Evolutionary conservation across 306 rosid genomes (phyloP).

Genomic region (Castanospermum australe): DNA sequence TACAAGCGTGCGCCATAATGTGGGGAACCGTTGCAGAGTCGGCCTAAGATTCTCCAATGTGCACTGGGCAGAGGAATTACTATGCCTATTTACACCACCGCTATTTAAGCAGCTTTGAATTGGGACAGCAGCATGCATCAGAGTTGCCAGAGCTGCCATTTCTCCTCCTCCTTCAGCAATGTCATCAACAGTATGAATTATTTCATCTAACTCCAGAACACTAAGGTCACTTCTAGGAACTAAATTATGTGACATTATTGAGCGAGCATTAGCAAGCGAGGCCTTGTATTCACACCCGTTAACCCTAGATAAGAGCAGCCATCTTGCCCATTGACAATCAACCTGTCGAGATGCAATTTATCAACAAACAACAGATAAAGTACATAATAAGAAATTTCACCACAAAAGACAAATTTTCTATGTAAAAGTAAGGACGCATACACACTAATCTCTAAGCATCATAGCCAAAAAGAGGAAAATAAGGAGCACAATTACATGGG

Average conservation of each 20-base stretch:
- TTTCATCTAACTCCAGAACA: constrained; percentile 71
- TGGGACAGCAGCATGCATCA: constrained; percentile 80
- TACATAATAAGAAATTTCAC: not conserved
- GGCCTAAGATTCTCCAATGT: constrained; percentile 94
- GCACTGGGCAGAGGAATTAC: constrained; percentile 88
- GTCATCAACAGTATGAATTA: constrained; percentile 91
- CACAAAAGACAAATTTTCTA: not conserved
- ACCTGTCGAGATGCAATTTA: constrained; percentile 53
- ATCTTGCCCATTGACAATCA: constrained; percentile 92
- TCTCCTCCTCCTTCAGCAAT: constrained; percentile 98
- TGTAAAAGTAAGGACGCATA: not conserved
- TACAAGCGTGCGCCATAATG: constrained; percentile 79
- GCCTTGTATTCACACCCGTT: constrained; percentile 87
- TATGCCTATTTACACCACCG: constrained; percentile 76
- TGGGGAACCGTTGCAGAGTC: constrained; percentile 76
- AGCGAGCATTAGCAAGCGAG: constrained; percentile 86
- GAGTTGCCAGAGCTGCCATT: constrained; percentile 93
- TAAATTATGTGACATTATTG: constrained; percentile 56
- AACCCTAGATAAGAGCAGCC: constrained; percentile 82
- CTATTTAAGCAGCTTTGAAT: constrained; percentile 80
- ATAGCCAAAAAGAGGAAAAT: not conserved
- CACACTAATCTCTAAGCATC: not conserved
- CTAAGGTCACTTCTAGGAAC: constrained; percentile 64
- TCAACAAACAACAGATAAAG: constrained; percentile 32
- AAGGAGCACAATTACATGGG: not conserved